Base-by-base conservation (phyloP, 345 rosid genomes). In the Bruguiera gymnorhiza region DNA sequence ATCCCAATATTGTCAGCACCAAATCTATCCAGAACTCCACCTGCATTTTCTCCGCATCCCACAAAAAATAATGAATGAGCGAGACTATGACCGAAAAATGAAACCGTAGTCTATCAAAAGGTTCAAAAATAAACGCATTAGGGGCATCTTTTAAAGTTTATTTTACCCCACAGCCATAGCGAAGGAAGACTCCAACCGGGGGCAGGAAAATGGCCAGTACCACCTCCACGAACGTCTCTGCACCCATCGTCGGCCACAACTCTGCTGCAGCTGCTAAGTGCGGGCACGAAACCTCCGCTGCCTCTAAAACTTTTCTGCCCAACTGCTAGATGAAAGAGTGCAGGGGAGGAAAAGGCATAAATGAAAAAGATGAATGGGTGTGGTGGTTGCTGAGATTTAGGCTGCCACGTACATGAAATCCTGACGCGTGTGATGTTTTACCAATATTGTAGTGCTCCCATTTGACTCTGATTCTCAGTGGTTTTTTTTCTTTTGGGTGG, bases 161-260 rank as follows among this genome's bases (percentile, higher is more conserved):
- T 34, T 24, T 73, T 86, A 94, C 98, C 76, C 95, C 95, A 71
- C 90, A 88, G 50, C 91, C 97, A 81, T 84, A 93, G 37, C 97
- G 92, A n/a, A 94, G 90, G 74, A 94, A 94, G 73, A 94, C 95
- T 0, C 98, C 97, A 34, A 94, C 91, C 8, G 97, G 98, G 26
- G 98, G 98, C 1, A 89, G 69, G 56, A 94, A 85, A 69, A 94
- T 94, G 34, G 98, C 96, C 9, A 94, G 80, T 66, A 94, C 51
- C 69, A 94, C 85, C 82, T 94, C 97, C 11, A 94, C 27, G 69
- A 91, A 88, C 1, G 98, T 94, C 73, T 83, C 94, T 65, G 95
- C 85, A 9, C 97, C 97, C 96, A 89, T 85, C 27, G 71, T 67
- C 30, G 20, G 1, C 50, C 34, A 26, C 8, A 55, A 23, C 27